A percentile compares a stretch with the other conserved stretches of the same genome.
These are phyloP conservation scores for Thelephora aurantiotincta DNA, from an alignment of 768 basidiomycete species.

Conservation along the genomic window DNA sequence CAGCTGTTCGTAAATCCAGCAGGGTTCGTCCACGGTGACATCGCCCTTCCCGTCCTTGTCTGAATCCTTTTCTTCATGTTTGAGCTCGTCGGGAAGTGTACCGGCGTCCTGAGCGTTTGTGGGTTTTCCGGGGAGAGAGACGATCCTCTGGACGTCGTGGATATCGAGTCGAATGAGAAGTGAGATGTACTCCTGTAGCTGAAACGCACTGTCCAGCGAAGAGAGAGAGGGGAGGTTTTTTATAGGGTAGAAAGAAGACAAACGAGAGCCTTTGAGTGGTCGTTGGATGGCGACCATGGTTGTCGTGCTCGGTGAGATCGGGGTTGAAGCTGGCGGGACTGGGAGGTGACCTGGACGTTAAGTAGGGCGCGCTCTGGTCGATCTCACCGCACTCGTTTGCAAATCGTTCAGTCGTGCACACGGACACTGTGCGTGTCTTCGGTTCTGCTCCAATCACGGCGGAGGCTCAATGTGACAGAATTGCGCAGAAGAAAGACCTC, in stretches of 20 bases:
- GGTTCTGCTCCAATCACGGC: no score
- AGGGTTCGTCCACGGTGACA: conserved; percentile 59
- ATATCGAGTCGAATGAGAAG: conserved; percentile 75
- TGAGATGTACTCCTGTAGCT: conserved; percentile 89
- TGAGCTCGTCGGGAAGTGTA: conserved; percentile 10
- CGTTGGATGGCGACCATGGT: conserved; percentile 30
- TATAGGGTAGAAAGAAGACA: conserved; percentile 68
- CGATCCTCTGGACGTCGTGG: conserved; percentile 75
- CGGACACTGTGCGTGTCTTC: no score
- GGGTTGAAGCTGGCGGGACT: background rate
- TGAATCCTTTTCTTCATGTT: conserved; percentile 19
- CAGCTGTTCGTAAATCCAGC: conserved; percentile 71
- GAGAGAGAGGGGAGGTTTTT: conserved; percentile 56
- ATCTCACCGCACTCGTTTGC: no score
- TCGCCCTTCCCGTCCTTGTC: conserved; percentile 27
- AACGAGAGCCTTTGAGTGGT: conserved; percentile 63
- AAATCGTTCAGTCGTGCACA: no score
- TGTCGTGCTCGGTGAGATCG: conserved; percentile 5
- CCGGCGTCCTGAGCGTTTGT: conserved; percentile 18
- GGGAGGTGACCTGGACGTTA: background rate
- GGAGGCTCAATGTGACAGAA: no score
- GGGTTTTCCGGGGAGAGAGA: conserved; percentile 51
- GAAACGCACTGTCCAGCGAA: conserved; percentile 81
- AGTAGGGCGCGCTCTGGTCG: no score
- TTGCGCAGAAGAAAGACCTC: no score